Evolutionary conservation across 2,329 filamentous ascomycete genomes (phyloP), one percentile per base, ranked within the genome.

Genomic region (Aspergillus melleus): DNA sequence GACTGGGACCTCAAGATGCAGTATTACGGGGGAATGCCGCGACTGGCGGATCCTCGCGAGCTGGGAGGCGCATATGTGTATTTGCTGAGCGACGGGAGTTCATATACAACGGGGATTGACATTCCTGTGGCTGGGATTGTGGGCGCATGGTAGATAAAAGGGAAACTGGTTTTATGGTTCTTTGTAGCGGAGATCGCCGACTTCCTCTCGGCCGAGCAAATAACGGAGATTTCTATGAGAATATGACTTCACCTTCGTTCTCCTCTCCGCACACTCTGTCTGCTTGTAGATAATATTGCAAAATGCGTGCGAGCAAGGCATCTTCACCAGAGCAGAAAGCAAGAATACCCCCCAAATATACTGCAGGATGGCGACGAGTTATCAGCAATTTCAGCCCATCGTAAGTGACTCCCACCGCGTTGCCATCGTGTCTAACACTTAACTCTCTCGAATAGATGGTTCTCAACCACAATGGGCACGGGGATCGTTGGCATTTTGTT

Each of bases 401-500:
- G 80, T 84, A 72, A 69, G 81, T 74, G 11, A 22, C 6, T 32
- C 55, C n/a, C 3, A 12, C 19, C 8, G 9, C 19, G 24, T 52
- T 19, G 14, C 19, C 30, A 42, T 9, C 11, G 32, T 11, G 58
- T 26, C 16, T 4, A 6, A 12, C 39, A 36, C 22, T 44, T 52
- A 10, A 46, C 29, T 52, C 12, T 44, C 22, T 29, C 9, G 6
- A 11, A 47, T 44, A 79, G 83, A 70, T 87, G 85, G 85, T 87
- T 86, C 68, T 77, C 82, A 2, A 80, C 83, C 32, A 86, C 80
- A 49, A 87, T 90, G 87, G 88, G 88, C 29, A 90, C 88, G 0
- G 88, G 88, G 20, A 85, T 90, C 44, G 84, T 88, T 9, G 84
- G 85, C 1, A 82, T 89, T 44, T 77, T 90, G 20, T 79, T 90